These are phyloP conservation scores for Calamus simplicifolius DNA, from an alignment of 176 grass and related monocot species.

Conservation along the genomic window DNA sequence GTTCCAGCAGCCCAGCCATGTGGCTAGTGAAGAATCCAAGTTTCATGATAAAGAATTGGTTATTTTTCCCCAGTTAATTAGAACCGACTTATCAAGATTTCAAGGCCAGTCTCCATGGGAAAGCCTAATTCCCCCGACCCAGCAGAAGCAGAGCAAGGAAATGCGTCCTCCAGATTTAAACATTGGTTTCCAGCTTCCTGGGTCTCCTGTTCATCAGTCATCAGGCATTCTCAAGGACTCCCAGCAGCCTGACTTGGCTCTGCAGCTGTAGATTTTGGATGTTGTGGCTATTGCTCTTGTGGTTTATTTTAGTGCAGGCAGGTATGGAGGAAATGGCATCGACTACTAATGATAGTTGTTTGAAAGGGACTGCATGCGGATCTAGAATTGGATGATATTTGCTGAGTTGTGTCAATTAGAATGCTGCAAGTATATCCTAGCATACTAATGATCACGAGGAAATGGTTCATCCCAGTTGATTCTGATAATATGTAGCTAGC, in stretches of 20 bases:
- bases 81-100: constrained; percentile 57
- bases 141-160: constrained; percentile 66
- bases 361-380: no score
- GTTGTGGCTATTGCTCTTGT: no score
- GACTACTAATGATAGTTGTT: neutral
- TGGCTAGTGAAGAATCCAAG: constrained; percentile 33
- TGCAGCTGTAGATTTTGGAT: constrained; percentile 60
- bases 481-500: no score
- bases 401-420: no score
- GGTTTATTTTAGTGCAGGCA: neutral
- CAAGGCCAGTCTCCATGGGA: constrained; percentile 63
- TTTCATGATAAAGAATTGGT: constrained; percentile 59
- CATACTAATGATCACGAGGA: no score
- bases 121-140: constrained; percentile 57
- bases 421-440: no score
- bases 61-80: constrained; percentile 65
- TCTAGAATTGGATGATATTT: no score
- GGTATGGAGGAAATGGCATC: neutral
- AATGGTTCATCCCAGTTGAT: no score
- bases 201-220: constrained; percentile 59
- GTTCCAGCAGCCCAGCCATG: constrained; percentile 53
- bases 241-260: constrained; percentile 91
- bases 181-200: constrained; percentile 74
- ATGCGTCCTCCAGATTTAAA: constrained; percentile 85
- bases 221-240: constrained; percentile 87